Percentiles rank a stretch among this genome's conserved stretches.
Conservation (phyloP, 768 basidiomycete species). For the Boletus rubescentipes region DNA sequence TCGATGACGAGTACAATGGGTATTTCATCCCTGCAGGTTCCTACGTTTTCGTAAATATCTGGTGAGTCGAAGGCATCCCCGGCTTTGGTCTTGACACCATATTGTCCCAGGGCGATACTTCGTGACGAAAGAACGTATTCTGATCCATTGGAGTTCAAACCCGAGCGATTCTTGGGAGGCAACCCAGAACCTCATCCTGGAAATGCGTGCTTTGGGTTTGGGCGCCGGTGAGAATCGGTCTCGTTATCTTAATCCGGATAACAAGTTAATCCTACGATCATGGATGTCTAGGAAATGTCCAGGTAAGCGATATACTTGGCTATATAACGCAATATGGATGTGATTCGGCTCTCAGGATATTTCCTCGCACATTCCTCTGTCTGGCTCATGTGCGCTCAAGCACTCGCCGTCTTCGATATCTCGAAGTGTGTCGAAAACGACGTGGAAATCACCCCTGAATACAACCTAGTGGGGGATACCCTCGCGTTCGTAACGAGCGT, state of each 20-base stretch:
- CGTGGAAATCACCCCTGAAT: constrained; percentile 43
- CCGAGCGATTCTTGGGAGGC: constrained; percentile 25
- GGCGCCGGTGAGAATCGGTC: constrained; percentile 10
- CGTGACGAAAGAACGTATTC: constrained; percentile 17
- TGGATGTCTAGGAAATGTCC: constrained; percentile 7
- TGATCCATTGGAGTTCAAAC: constrained; percentile 21
- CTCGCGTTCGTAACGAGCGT: not conserved
- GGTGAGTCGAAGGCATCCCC: not conserved
- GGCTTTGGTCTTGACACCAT: not conserved
- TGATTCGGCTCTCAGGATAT: constrained; percentile 15
- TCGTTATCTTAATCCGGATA: not conserved
- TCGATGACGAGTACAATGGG: constrained; percentile 19
- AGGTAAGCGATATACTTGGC: not conserved
- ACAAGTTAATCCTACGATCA: not conserved
- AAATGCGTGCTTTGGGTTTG: constrained; percentile 17
- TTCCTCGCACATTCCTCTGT: constrained; percentile 27
- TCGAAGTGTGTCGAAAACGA: constrained; percentile 42
- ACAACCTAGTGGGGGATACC: constrained; percentile 27
- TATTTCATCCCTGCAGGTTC: constrained; percentile 25
- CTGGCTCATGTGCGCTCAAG: constrained; percentile 29
- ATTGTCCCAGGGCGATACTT: constrained; percentile 14
- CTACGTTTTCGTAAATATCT: constrained; percentile 20
- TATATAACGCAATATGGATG: not conserved
- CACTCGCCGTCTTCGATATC: constrained; percentile 47
- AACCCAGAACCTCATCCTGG: constrained; percentile 16